phyloP scores from a whole-genome alignment of 2,329 filamentous ascomycete genomes.

The Geosmithia flava region DNA sequence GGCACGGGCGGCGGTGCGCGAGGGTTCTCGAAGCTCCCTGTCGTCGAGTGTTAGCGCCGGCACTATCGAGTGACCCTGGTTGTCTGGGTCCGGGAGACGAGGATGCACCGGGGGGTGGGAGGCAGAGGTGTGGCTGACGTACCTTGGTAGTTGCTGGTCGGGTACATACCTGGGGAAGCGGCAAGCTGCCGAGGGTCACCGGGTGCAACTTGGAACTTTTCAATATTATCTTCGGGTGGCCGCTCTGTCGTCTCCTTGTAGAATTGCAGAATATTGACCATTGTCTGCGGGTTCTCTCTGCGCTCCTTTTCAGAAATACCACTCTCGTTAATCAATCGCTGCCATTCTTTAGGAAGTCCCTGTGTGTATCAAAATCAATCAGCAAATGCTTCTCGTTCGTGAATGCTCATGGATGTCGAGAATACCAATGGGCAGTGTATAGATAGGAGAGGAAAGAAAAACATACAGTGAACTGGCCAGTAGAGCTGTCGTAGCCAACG shows the following conservation, averaged over 20 bases:
- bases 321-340: constrained; percentile 86
- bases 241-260: constrained; percentile 88
- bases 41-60: not conserved
- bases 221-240: constrained; percentile 74
- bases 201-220: constrained; percentile 81
- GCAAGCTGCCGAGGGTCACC: constrained; percentile 29
- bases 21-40: constrained; percentile 92
- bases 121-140: constrained; percentile 23
- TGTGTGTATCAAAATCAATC: constrained; percentile 20
- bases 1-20: constrained; percentile 86
- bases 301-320: constrained; percentile 94
- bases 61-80: not conserved
- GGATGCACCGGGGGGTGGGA: not conserved
- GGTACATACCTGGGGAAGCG: constrained; percentile 40
- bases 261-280: constrained; percentile 91
- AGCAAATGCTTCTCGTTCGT: not conserved
- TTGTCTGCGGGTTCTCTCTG: constrained; percentile 88
- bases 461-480: constrained; percentile 88
- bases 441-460: not conserved
- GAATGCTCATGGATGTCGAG: too few relatives aligned
- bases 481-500: constrained; percentile 92
- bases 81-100: not conserved
- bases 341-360: constrained; percentile 97
- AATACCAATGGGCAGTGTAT: not conserved
- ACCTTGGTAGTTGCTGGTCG: constrained; percentile 38